Base-by-base conservation (phyloP, 768 basidiomycete genomes). In the Bullera alba region DNA sequence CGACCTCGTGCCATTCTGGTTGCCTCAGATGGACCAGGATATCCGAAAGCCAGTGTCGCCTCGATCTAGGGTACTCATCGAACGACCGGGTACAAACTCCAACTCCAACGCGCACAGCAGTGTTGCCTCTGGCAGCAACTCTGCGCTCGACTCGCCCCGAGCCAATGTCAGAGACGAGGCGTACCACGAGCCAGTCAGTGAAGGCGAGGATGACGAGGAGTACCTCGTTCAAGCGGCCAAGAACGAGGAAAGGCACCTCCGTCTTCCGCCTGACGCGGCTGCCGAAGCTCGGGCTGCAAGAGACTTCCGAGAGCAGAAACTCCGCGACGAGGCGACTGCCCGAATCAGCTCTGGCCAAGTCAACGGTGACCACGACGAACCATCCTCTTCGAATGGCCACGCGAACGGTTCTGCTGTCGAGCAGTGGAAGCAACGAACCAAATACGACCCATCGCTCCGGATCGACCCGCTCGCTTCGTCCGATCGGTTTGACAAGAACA, bases 1-100 rank as follows among this genome's bases (percentile, higher is more conserved):
- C 38, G 87, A 96, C 65, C 79, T 99, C 21, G 86, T 99, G 29
- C 95, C 95, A 5, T 99, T 96, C 78, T 99, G 95, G 95, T 58
- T 70, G 5, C 92, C 92, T 4, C 92, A 97, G 70, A 95, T 96
- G 92, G 92, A 95, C 52, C 54, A 54, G 52, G 88, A 96, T 65
- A 97, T 97, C 63, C 79, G 90, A 42, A 96, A 96, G 71, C 90
- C 91, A 2, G 85, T 86, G 52, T 86, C 84, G 83, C 86, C 50
- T 81, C 84, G 65, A 69, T 85, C 67, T 63, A 61, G 70, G 46
- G 73, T 74, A 7, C 53, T 69, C 35, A 75, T 75, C 51, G 71
- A 89, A 61, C 83, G 92, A 12, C 92, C 91, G 10, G 63, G 60
- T 56, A 70, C 65, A 21, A 58, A 57, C 37, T 58, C 52, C 39